Evolutionary conservation across 352 stramenopile species (phyloP), one percentile per base, ranked within the genome.

Genomic region (Blastocystis sp.): DNA sequence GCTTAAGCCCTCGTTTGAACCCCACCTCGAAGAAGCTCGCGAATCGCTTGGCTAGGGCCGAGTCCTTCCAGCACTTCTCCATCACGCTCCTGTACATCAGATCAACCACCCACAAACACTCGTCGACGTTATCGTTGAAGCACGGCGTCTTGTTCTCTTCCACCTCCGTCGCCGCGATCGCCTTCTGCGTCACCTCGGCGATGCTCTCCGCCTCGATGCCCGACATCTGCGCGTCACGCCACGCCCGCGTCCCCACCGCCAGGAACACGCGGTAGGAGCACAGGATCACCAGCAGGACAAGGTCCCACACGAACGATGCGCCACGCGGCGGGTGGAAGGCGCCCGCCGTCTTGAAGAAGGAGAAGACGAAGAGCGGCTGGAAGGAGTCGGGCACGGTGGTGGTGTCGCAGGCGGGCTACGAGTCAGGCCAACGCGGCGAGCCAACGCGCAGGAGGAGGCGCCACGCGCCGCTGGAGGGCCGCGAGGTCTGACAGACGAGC

Each of bases 401-500:
- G 19, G 71, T 3, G 45, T 64, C 48, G n/a, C 71, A 81, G 24
- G 64, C 43, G n/a, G 71, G 71, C 54, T 52, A n/a, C 11, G 48
- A 65, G 1, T 11, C 11, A 69, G 2, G 21, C 11, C 11, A 0
- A 2, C 2, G 17, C 19, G 24, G 17, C 11, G 40, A 69, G 40
- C 24, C 1, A 28, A 69, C 62, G 34, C 11, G 11, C 21, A 69
- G 40, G 34, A 69, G 40, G 7, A 81, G 43, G 3, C n/a, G n/a
- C 71, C 71, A 81, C 14, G n/a, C 14, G 11, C 45, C 45, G 38
- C 40, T 63, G n/a, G 28, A n/a, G 28, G 48, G 4, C 7, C 11
- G 48, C n/a, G 71, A 62, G n/a, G 69, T 63, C n/a, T 81, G 71
- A n/a, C 71, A 81, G 54, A 81, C 43, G 43, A 81, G 11, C 7